A percentile compares a stretch with the other conserved stretches of the same genome.
Evolutionary conservation across 2,329 filamentous ascomycete genomes (phyloP).

Genomic region (Elsinoe batatas): DNA sequence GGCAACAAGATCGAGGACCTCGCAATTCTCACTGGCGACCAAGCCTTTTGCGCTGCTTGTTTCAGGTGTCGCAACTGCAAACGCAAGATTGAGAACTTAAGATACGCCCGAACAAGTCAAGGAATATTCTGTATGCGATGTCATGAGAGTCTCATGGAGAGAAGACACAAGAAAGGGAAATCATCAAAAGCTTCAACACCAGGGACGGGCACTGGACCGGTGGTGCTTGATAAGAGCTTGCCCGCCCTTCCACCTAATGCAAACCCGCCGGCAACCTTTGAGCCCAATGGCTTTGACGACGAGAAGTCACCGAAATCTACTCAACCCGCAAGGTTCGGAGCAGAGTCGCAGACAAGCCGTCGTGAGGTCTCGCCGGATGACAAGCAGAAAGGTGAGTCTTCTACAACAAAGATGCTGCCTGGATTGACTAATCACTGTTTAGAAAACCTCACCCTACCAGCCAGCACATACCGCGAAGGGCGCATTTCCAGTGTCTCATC

Average conservation of each 20-base stretch:
- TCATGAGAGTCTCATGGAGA: slow-evolving; percentile 91
- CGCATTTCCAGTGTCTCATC: slow-evolving; percentile 58
- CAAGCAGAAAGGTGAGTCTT: slow-evolving; percentile 13
- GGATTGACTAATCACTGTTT: slow-evolving; percentile 14
- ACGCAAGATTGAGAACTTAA: slow-evolving; percentile 93
- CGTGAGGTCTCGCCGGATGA: slow-evolving; percentile 29
- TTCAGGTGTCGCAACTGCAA: slow-evolving; percentile 98
- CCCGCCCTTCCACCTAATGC: slow-evolving; percentile 79
- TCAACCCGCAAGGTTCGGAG: neutral
- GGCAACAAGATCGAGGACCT: slow-evolving; percentile 97
- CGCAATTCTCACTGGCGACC: slow-evolving; percentile 92
- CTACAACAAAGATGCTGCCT: neutral
- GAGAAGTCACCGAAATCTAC: slow-evolving; percentile 4
- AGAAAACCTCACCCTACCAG: slow-evolving; percentile 60
- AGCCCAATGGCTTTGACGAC: slow-evolving; percentile 15
- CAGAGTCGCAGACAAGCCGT: neutral
- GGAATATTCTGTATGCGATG: slow-evolving; percentile 99
- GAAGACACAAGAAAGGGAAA: slow-evolving; percentile 78
- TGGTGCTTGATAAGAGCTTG: slow-evolving; percentile 81
- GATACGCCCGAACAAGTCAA: slow-evolving; percentile 94
- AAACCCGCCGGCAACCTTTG: slow-evolving; percentile 38
- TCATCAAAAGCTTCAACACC: slow-evolving; percentile 32
- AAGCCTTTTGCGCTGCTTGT: slow-evolving; percentile 94
- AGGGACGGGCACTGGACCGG: slow-evolving; percentile 33
- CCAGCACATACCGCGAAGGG: slow-evolving; percentile 68